Evolutionary conservation across 1,284 basidiomycete species (phyloP), one percentile per base, ranked within the genome.

Genomic region (Cystobasidiaceae sp.): DNA sequence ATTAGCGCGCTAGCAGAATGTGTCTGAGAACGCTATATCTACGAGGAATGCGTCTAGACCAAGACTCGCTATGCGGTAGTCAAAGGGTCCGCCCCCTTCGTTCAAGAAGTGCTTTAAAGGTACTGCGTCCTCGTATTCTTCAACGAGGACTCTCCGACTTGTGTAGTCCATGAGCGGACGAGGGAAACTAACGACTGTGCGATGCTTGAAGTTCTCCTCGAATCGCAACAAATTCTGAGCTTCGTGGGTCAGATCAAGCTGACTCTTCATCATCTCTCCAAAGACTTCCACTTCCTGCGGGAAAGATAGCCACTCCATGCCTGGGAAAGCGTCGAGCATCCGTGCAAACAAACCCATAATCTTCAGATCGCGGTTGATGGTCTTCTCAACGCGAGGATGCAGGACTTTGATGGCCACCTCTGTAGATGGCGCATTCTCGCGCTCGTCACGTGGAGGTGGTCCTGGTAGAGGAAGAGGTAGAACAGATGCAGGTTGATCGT

Each of bases 211-310:
- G 75, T 97, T 93, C 44, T 82, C 78, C 75, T 93, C 90, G 74
- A 99, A 99, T 0, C 81, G 82, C 30, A 84, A 78, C 62, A 99
- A 80, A 76, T 98, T 97, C 68, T 89, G 83, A 0, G 89, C 93
- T 77, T 99, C 96, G 71, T 89, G 84, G 28, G 91, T 82, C 57
- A 99, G 79, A 76, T 98, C 91, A 39, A 98, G 82, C 77, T 99
- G 96, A 72, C 86, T 88, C 74, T 86, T 84, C 96, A 99, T 99
- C 90, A 99, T 94, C n/a, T 82, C 79, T 2, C 93, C 90, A 75
- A 99, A 99, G 0, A 94, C 91, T 11, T 85, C 80, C 3, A 97
- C 94, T 77, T 99, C 96, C 74, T 98, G 92, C 0, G 93, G 91
- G 11, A 99, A 83, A 9, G 92, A 96, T 39, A 99, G 78, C 96